phyloP scores from a whole-genome alignment of 441 rosid genomes.

The Populus hybrid region DNA sequence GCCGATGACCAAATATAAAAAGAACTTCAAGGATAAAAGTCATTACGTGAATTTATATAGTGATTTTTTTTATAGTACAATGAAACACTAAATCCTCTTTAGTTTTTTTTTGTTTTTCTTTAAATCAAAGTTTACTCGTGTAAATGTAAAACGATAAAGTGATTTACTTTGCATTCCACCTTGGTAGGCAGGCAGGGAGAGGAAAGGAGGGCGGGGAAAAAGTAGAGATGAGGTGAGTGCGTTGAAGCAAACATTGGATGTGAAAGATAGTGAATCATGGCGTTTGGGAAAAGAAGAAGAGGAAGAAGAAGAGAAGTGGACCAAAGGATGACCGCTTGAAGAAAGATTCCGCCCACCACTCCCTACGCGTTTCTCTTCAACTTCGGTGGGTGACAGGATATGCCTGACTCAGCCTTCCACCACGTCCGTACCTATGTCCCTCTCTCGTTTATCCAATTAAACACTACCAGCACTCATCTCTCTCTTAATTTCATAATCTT shows the following conservation, averaged over 20 bases:
- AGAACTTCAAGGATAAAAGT: no score
- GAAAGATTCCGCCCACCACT: conserved; percentile 1
- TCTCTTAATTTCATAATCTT: neutral
- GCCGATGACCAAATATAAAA: no score
- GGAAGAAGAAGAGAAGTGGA: neutral
- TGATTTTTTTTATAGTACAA: no score
- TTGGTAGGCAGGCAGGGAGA: neutral
- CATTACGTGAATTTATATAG: no score
- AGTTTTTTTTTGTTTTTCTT: no score
- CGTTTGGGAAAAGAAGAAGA: neutral
- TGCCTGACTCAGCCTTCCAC: conserved; percentile 38
- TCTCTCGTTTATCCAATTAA: neutral
- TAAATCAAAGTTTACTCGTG: neutral
- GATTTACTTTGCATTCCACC: neutral
- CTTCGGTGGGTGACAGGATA: conserved; percentile 42
- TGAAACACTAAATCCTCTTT: no score
- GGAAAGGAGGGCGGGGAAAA: no score
- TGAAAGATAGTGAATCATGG: conserved; percentile 1
- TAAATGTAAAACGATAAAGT: neutral
- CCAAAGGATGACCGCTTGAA: conserved; percentile 3
- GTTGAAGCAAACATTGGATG: neutral
- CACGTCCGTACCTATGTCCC: neutral
- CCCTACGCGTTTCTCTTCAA: conserved; percentile 24
- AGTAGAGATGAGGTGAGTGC: neutral
- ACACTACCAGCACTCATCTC: neutral